Conservation (phyloP, 805 yeast species). For the Yarrowia keelungensis region DNA sequence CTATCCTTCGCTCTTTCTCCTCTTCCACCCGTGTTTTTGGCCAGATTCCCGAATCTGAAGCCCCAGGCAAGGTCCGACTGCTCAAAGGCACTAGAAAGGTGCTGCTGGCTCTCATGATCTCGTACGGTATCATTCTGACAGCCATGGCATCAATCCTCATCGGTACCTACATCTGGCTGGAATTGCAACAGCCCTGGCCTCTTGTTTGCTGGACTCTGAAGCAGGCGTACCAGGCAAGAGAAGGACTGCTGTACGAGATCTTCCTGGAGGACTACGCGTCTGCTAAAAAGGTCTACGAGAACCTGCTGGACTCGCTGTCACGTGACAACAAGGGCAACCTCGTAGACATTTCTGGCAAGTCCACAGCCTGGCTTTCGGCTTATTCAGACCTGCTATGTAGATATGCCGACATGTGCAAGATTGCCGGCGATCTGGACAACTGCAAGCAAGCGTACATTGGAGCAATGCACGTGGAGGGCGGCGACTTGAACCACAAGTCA, state of each 20-base stretch:
- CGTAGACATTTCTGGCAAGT: neutral
- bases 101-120: conserved; percentile 29
- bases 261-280: conserved; percentile 8
- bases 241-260: conserved; percentile 23
- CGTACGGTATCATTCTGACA: conserved; percentile 28
- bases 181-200: conserved; percentile 27
- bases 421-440: conserved; percentile 11
- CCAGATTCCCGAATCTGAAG: conserved; percentile 21
- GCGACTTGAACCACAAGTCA: conserved; percentile 7
- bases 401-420: conserved; percentile 32
- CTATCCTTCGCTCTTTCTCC: neutral
- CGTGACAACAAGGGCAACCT: conserved; percentile 28
- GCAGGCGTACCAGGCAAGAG: conserved; percentile 5
- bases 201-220: conserved; percentile 7
- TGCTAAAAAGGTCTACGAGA: neutral
- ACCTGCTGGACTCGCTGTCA: conserved; percentile 14
- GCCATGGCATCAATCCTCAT: neutral
- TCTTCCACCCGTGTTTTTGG: neutral
- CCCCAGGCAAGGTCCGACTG: conserved; percentile 18
- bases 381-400: conserved; percentile 30
- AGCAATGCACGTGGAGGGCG: neutral
- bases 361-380: conserved; percentile 2
- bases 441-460: conserved; percentile 28
- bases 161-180: conserved; percentile 1
- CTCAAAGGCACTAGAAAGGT: conserved; percentile 16